Evolutionary conservation across 768 basidiomycete genomes (phyloP).

Genomic region (Mycena vulgaris): DNA sequence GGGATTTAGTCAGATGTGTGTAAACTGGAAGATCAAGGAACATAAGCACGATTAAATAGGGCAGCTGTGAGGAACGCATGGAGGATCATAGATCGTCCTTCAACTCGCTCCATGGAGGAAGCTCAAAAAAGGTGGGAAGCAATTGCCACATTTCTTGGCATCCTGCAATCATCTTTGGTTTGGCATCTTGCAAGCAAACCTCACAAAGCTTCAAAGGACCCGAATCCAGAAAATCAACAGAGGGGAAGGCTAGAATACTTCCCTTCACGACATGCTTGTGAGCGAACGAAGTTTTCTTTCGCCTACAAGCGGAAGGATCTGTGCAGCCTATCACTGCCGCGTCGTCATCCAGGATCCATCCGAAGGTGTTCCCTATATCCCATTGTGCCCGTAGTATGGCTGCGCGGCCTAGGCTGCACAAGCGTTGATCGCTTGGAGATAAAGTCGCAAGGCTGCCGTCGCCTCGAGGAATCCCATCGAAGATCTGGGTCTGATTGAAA

Average conservation of each 20-base stretch:
- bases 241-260: constrained; percentile 7
- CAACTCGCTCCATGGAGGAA: constrained; percentile 35
- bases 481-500: constrained; percentile 6
- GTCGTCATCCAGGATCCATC: constrained; percentile 16
- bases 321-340: not conserved
- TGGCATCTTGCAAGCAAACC: constrained; percentile 1
- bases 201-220: constrained; percentile 18
- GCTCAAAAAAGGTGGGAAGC: constrained; percentile 32
- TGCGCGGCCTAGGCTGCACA: constrained; percentile 18
- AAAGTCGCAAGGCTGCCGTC: constrained; percentile 29
- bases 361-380: constrained; percentile 17
- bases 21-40: no score
- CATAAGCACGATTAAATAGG: no score
- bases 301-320: not conserved
- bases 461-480: constrained; percentile 24
- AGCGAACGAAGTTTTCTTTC: constrained; percentile 7
- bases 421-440: constrained; percentile 24
- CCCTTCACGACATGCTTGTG: constrained; percentile 16
- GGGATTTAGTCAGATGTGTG: no score
- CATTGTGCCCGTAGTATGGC: constrained; percentile 29
- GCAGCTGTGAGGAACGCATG: no score
- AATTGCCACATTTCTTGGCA: constrained; percentile 33
- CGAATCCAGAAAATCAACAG: constrained; percentile 4
- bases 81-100: constrained; percentile 21
- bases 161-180: constrained; percentile 23